Conservation (phyloP, 352 stramenopile species). For the Phytophthora sojae region DNA sequence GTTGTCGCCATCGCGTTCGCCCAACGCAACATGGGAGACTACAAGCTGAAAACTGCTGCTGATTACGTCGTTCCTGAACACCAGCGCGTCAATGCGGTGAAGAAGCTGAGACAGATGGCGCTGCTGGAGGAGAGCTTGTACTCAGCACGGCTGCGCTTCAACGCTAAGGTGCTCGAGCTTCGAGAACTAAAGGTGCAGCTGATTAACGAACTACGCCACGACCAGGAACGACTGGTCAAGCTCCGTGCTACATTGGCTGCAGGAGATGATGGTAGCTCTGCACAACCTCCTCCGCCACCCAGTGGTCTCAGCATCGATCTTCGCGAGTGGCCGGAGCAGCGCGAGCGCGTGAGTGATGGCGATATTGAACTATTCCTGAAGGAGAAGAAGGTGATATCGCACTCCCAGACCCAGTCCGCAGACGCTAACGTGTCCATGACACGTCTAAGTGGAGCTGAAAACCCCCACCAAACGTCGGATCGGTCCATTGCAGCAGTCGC, state of each 20-base stretch:
- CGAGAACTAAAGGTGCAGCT: slow-evolving; percentile 90
- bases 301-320: slow-evolving; percentile 60
- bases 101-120: slow-evolving; percentile 90
- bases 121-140: slow-evolving; percentile 88
- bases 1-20: slow-evolving; percentile 92
- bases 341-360: slow-evolving; percentile 77
- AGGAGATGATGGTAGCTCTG: slow-evolving; percentile 1
- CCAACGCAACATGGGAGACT: slow-evolving; percentile 91
- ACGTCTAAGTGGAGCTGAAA: slow-evolving; percentile 21
- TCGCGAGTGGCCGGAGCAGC: slow-evolving; percentile 90
- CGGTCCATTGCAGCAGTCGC: slow-evolving; percentile 43
- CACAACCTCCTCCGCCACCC: not conserved
- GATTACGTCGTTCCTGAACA: slow-evolving; percentile 92
- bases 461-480: slow-evolving; percentile 33
- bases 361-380: slow-evolving; percentile 80
- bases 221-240: slow-evolving; percentile 58
- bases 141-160: slow-evolving; percentile 86
- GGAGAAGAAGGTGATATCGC: slow-evolving; percentile 59
- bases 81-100: slow-evolving; percentile 90
- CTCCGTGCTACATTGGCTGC: slow-evolving; percentile 55
- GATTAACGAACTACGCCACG: slow-evolving; percentile 67
- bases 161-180: slow-evolving; percentile 90
- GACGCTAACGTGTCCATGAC: slow-evolving; percentile 1
- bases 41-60: slow-evolving; percentile 90
- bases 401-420: slow-evolving; percentile 28